phyloP scores from a whole-genome alignment of 768 basidiomycete genomes.

The Pisolithus sp. region DNA sequence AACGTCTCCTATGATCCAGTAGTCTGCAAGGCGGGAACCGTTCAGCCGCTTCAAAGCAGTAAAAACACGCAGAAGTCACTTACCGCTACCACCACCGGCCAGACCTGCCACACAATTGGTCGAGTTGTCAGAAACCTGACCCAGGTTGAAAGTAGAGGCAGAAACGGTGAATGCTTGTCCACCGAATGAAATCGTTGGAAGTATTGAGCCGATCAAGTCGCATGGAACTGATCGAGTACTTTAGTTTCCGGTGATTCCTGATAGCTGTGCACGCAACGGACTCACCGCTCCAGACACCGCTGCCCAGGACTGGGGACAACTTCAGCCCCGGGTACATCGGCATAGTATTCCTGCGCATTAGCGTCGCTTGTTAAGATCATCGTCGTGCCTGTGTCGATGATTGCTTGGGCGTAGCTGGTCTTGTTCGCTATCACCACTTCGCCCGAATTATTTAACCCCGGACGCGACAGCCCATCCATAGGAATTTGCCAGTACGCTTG shows the following conservation, averaged over 20 bases:
- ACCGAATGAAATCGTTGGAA: slow-evolving; percentile 34
- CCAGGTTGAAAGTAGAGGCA: slow-evolving; percentile 37
- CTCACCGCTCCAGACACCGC: slow-evolving; percentile 32
- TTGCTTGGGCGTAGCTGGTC: slow-evolving; percentile 18
- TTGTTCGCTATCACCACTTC: slow-evolving; percentile 21
- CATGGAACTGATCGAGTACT: slow-evolving; percentile 27
- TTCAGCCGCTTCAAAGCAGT: not conserved
- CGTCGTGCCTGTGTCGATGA: slow-evolving; percentile 31
- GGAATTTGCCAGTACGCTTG: slow-evolving; percentile 34
- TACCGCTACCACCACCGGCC: slow-evolving; percentile 23
- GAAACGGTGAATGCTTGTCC: slow-evolving; percentile 33
- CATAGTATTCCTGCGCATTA: slow-evolving; percentile 24
- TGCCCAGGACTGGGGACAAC: slow-evolving; percentile 18
- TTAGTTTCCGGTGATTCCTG: slow-evolving; percentile 3
- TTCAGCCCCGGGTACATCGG: slow-evolving; percentile 24
- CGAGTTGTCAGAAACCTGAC: slow-evolving; percentile 24
- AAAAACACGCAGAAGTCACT: not conserved
- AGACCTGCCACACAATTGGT: slow-evolving; percentile 34
- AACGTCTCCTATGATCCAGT: slow-evolving; percentile 30
- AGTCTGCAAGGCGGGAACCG: slow-evolving; percentile 8
- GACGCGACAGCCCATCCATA: slow-evolving; percentile 23
- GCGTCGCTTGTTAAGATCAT: slow-evolving; percentile 21
- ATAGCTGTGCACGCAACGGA: not conserved
- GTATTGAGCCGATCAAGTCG: slow-evolving; percentile 14
- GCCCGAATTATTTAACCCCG: slow-evolving; percentile 12